phyloP scores from a whole-genome alignment of 495 filamentous ascomycete genomes.

The Aspergillus campestris region DNA sequence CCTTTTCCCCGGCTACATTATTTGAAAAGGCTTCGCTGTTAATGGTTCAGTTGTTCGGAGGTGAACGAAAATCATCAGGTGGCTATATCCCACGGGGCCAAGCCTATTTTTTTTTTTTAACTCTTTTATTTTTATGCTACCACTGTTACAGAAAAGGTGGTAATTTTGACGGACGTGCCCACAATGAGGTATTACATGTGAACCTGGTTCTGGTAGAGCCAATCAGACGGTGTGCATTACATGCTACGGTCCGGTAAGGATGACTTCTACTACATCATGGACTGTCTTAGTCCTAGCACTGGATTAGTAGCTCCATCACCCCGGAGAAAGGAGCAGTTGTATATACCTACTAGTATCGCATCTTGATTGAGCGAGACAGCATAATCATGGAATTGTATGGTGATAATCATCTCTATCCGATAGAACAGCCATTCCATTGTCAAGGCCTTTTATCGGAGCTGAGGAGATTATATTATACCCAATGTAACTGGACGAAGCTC shows the following conservation, averaged over 20 bases:
- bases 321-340: too few relatives aligned
- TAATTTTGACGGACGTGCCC: conserved; percentile 2
- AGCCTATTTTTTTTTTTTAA: too few relatives aligned
- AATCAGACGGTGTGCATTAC: not conserved
- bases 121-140: too few relatives aligned
- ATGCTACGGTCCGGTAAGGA: too few relatives aligned
- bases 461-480: conserved; percentile 13
- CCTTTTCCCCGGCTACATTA: conserved; percentile 3
- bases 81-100: not conserved
- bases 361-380: not conserved
- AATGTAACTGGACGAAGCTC: conserved; percentile 13
- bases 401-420: too few relatives aligned
- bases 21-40: conserved; percentile 9
- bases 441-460: not conserved
- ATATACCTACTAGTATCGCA: too few relatives aligned
- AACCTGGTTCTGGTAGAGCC: not conserved
- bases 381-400: not conserved
- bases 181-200: too few relatives aligned
- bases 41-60: conserved; percentile 3
- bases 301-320: too few relatives aligned
- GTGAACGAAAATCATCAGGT: too few relatives aligned
- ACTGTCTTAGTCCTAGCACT: too few relatives aligned
- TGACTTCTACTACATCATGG: too few relatives aligned
- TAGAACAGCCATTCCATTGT: not conserved
- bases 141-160: not conserved